Percentiles rank a stretch among this genome's conserved stretches.
Conservation (phyloP, 495 filamentous ascomycete genomes). For the Aspergillus incahuasiensis region DNA sequence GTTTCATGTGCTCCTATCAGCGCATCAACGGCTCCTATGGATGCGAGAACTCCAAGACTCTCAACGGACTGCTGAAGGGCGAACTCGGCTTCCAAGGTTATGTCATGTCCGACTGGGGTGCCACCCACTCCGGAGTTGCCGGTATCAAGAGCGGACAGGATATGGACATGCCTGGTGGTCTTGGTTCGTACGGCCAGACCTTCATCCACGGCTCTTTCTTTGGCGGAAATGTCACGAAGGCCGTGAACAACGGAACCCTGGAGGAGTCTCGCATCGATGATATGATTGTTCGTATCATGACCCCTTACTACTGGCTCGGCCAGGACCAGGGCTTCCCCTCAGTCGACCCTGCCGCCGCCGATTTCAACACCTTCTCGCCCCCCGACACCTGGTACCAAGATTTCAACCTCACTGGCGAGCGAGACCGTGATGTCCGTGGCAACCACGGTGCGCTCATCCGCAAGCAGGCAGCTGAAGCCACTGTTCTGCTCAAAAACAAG, state of each 20-base stretch:
- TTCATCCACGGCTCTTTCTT: not conserved
- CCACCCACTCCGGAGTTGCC: slow-evolving; percentile 3
- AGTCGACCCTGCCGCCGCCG: not conserved
- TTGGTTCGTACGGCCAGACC: not conserved
- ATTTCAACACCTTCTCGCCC: not conserved
- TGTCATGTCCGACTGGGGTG: slow-evolving; percentile 7
- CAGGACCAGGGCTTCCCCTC: slow-evolving; percentile 1
- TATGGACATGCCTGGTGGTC: slow-evolving; percentile 9
- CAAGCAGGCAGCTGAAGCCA: slow-evolving; percentile 1
- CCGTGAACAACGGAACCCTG: not conserved
- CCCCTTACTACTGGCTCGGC: slow-evolving; percentile 4
- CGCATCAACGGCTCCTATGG: slow-evolving; percentile 63
- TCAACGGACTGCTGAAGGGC: slow-evolving; percentile 56
- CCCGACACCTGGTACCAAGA: not conserved
- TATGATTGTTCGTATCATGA: slow-evolving; percentile 5
- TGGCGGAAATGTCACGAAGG: not conserved
- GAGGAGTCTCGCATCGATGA: not conserved
- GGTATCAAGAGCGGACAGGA: not conserved
- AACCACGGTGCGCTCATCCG: not conserved
- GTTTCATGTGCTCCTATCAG: slow-evolving; percentile 59
- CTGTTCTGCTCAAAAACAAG: slow-evolving; percentile 4
- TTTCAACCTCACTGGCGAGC: slow-evolving; percentile 1
- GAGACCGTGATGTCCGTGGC: slow-evolving; percentile 1
- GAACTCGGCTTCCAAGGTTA: slow-evolving; percentile 49
- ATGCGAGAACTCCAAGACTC: slow-evolving; percentile 59